Base-by-base conservation (phyloP, 1,284 basidiomycete species). In the Boletellus deceptivus region DNA sequence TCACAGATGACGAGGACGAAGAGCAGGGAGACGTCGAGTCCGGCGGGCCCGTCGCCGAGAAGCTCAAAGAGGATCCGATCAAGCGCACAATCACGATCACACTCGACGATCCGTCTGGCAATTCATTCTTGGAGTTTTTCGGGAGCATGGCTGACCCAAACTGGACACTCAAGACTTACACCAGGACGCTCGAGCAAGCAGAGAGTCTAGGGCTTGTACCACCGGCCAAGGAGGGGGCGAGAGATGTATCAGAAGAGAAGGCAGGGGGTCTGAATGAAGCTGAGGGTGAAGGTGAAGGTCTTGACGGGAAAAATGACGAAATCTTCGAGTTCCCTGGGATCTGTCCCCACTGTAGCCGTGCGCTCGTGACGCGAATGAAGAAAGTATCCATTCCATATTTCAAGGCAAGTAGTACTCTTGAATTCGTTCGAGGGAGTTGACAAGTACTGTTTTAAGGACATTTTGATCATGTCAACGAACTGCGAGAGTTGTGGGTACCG, bases 381-480 rank as follows among this genome's bases (percentile, higher is more conserved):
- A 93, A 91, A 65, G 89, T 99, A 62, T 86, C 86, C 63, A 98
- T 99, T 59, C 97, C 97, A 0, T 96, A 99, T 72, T 99, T 99
- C 80, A 93, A 99, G 79, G 92, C 89, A 52, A 48, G 50, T 59
- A 13, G 17, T 6, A 3, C 25, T 24, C 40, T 20, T 38, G 18
- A 6, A 22, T 46, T 17, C 14, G 25, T 24, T 17, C 43, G 9
- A 9, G 18, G 41, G n/a, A 18, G 36, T 3, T 7, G 7, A 54
- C 16, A 42, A 42, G 29, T 33, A 50, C 35, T 14, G 25, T 46
- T n/a, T 29, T 3, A 55, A 94, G 90, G 94, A 99, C 65, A 89
- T 96, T 54, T 76, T 99, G 56, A 95, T 99, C 72, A 99, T 99
- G 96, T 97, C 95, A 24, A 96, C 95, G 24, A 97, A 98, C 67